phyloP scores from a whole-genome alignment of 129 eudicot genomes.

The Dittrichia graveolens region DNA sequence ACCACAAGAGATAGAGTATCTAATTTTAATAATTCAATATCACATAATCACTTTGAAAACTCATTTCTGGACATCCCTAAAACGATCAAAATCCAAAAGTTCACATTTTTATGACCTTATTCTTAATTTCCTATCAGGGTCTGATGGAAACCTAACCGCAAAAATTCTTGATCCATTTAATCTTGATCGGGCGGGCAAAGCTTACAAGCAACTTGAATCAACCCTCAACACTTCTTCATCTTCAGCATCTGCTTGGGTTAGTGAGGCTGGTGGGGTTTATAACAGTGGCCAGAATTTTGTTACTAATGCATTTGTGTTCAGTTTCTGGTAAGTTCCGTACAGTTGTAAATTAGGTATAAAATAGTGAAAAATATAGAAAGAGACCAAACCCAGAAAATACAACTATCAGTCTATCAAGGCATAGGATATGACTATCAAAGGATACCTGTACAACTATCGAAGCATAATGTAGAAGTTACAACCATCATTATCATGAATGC shows the following conservation, averaged over 20 bases:
- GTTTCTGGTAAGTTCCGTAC: slow-evolving; percentile 66
- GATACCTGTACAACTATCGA: background rate
- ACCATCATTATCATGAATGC: background rate
- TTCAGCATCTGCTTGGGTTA: slow-evolving; percentile 81
- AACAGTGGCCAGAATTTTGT: slow-evolving; percentile 76
- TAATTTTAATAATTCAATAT: background rate
- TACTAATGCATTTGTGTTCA: slow-evolving; percentile 63
- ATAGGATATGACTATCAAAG: background rate
- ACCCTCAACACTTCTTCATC: slow-evolving; percentile 43
- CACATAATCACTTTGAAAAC: background rate
- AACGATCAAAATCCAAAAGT: background rate
- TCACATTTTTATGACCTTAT: slow-evolving; percentile 4
- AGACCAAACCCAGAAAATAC: background rate
- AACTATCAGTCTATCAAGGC: background rate
- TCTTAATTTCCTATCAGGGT: slow-evolving; percentile 62
- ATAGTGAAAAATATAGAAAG: background rate
- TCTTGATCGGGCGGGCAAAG: slow-evolving; percentile 56
- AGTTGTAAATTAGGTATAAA: background rate
- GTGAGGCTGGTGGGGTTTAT: slow-evolving; percentile 93
- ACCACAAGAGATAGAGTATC: background rate
- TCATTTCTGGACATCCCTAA: background rate
- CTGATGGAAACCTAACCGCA: slow-evolving; percentile 63
- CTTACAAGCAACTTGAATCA: slow-evolving; percentile 57
- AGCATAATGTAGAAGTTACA: background rate
- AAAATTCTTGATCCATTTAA: slow-evolving; percentile 74